These are phyloP conservation scores for Paramecium biaurelia DNA, from an alignment of 73 alveolate species.

Conservation along the genomic window DNA sequence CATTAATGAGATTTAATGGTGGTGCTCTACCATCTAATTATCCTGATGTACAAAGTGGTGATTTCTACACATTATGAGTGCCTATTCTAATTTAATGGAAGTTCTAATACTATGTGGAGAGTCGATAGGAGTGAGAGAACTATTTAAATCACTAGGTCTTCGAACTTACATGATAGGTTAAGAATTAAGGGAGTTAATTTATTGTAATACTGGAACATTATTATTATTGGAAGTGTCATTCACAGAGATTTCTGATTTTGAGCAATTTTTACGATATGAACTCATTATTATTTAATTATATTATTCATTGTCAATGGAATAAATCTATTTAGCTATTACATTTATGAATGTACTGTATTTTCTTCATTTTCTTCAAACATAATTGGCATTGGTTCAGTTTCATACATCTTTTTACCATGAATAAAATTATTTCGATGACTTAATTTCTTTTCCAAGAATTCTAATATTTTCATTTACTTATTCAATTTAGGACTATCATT, in stretches of 20 bases:
- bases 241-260: not conserved
- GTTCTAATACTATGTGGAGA: not conserved
- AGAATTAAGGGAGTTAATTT: not conserved
- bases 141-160: not conserved
- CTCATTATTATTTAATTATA: not conserved
- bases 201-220: not conserved
- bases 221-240: not conserved
- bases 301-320: not conserved
- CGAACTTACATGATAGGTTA: slow-evolving; percentile 19
- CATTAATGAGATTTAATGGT: not conserved
- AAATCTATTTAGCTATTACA: not conserved
- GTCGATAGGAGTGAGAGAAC: not conserved
- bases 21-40: not conserved
- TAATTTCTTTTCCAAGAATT: not conserved
- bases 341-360: not conserved
- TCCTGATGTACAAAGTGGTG: slow-evolving; percentile 1
- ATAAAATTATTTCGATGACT: not conserved
- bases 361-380: not conserved
- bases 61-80: not conserved
- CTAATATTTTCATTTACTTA: not conserved
- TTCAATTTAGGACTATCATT: not conserved
- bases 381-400: not conserved
- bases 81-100: slow-evolving; percentile 21
- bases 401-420: not conserved
- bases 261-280: not conserved